Evolutionary conservation across 2,329 filamentous ascomycete species (phyloP), one percentile per base, ranked within the genome.

Genomic region (Juglanconis oblonga): DNA sequence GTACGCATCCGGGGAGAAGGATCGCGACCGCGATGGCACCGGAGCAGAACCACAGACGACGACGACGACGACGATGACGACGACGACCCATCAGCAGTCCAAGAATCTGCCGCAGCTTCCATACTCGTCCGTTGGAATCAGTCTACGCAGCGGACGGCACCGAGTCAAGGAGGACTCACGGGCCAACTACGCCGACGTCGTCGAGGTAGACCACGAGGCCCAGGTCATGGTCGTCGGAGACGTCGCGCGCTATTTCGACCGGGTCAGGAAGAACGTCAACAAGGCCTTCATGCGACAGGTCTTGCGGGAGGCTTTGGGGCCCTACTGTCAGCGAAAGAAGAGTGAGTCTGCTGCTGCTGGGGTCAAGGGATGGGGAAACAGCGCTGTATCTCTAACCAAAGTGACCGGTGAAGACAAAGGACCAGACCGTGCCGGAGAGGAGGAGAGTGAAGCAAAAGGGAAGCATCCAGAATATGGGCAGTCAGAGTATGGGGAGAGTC

Each of bases 211-310:
- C 58, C 71, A 72, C 62, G 71, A 73, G 50, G 69, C 72, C 17
- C 67, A 73, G 56, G 72, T 74, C 42, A 69, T 74, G 63, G 71
- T 73, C 2, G 66, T 74, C 35, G 72, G 72, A 33, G 71, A 73
- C 48, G 72, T 73, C 13, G 70, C 69, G n/a, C 67, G 68, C 44
- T 74, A 74, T 63, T 74, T 74, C 62, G 72, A 74, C 62, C 67
- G 72, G 13, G 68, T 74, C 24, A 70, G 72, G 29, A 66, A 71
- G 36, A 74, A 73, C 47, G 71, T 73, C 66, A 74, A 74, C 66
- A 73, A 73, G 65, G 72, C 72, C 1, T 72, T 68, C 62, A 74
- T 73, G 72, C 70, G 71, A 32, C 71, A 73, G 60, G 70, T 72
- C 29, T 65, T 74, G 38, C 66, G 71, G 42, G 70, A 68, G 44